Conservation (phyloP, 768 basidiomycete species). For the Leccinum imitatum region DNA sequence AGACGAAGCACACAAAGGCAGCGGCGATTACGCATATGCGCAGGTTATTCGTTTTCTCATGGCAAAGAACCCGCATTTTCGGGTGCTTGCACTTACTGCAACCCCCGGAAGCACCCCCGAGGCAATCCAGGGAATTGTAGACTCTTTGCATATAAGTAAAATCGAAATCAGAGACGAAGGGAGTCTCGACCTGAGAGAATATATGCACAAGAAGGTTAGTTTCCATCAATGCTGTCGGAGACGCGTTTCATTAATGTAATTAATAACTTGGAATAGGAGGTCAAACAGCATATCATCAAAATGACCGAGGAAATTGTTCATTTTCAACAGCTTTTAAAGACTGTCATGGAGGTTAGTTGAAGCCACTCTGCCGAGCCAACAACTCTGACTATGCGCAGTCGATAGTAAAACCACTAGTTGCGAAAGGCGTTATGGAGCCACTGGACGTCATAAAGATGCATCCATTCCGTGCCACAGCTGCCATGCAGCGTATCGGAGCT, state of each 20-base stretch:
- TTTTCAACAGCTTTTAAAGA: slow-evolving; percentile 65
- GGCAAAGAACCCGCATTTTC: slow-evolving; percentile 92
- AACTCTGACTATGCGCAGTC: slow-evolving; percentile 23
- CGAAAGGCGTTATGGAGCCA: slow-evolving; percentile 44
- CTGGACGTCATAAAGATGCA: slow-evolving; percentile 65
- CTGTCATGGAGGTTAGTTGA: slow-evolving; percentile 68
- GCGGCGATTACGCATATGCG: slow-evolving; percentile 91
- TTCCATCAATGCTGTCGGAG: not conserved
- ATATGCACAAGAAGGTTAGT: slow-evolving; percentile 83
- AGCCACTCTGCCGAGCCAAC: not conserved
- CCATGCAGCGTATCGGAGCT: slow-evolving; percentile 39
- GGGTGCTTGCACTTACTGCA: slow-evolving; percentile 90
- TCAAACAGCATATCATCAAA: slow-evolving; percentile 74
- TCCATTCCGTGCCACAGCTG: slow-evolving; percentile 55
- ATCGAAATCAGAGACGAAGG: slow-evolving; percentile 94
- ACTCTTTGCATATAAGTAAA: slow-evolving; percentile 89
- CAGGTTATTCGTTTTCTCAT: slow-evolving; percentile 86
- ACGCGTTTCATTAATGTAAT: slow-evolving; percentile 1
- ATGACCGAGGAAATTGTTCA: slow-evolving; percentile 67
- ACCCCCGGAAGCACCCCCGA: slow-evolving; percentile 88
- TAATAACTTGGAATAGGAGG: slow-evolving; percentile 44
- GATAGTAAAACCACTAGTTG: slow-evolving; percentile 37
- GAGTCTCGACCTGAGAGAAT: slow-evolving; percentile 81
- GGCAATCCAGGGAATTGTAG: slow-evolving; percentile 87
- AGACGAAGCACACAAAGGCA: slow-evolving; percentile 97